Evolutionary conservation across 306 rosid species (phyloP).

Genomic region (Dicorynia guianensis): DNA sequence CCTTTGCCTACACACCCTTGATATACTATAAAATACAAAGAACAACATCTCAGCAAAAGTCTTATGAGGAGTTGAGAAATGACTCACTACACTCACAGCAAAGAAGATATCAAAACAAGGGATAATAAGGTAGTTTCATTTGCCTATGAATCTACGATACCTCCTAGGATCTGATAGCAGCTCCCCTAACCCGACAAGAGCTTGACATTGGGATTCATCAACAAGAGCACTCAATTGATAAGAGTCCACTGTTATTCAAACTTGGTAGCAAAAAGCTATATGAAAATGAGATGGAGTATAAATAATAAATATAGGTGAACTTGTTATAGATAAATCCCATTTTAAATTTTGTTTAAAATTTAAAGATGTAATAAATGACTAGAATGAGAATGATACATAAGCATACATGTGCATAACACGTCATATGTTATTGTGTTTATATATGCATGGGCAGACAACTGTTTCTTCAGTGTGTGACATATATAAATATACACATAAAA

Average conservation of each 20-base stretch:
- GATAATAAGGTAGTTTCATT: no score
- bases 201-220: no score
- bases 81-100: no score
- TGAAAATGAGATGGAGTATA: neutral
- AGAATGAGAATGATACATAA: conserved; percentile 4
- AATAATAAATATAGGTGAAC: neutral
- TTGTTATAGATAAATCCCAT: conserved; percentile 11
- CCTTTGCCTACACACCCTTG: no score
- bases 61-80: no score
- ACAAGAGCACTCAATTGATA: conserved; percentile 12
- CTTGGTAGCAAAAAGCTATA: conserved; percentile 8
- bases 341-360: neutral
- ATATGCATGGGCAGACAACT: conserved; percentile 24
- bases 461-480: conserved; percentile 10
- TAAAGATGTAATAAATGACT: neutral
- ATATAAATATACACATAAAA: conserved; percentile 9
- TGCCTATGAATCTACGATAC: no score
- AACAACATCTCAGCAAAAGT: no score
- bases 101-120: no score
- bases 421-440: conserved; percentile 1
- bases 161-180: no score
- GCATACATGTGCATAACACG: conserved; percentile 10
- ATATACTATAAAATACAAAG: no score
- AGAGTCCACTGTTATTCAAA: conserved; percentile 2
- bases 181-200: no score